Evolutionary conservation across 257 asterid genomes (phyloP), one percentile per base, ranked within the genome.

Genomic region (Cinchona pubescens): DNA sequence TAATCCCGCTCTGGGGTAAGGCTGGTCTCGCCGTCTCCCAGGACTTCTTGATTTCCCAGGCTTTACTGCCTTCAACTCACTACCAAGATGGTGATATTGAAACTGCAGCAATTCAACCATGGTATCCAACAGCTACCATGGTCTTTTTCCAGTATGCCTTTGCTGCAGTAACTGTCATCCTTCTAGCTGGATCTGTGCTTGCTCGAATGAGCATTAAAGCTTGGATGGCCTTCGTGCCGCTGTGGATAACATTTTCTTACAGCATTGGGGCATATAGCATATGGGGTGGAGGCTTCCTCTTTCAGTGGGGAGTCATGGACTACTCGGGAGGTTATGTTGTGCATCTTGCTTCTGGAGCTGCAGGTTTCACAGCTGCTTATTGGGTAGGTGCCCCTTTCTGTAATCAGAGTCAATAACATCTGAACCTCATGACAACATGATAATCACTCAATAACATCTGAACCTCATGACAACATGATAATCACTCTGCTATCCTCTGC

Each of bases 321-420:
- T 90, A 88, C 76, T 90, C 93, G 0, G 93, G 96, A 45, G 96
- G 93, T 25, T 90, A 88, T 76, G 93, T 88, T 32, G 88, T 90
- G 48, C 96, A 90, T 81, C 68, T 88, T 30, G 88, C 96, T n/a
- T 88, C 93, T 46, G 96, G 93, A 7, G 90, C 88, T 48, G 93
- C 96, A 67, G 96, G 96, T 48, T 90, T 90, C 83, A 90, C 93
- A 7, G 91, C 96, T 76, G 93, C 96, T 3, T 86, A 76, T 29
- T 90, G 96, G 96, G 91, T 86, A 79, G 0, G 98, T 13, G 25
- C 30, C 35, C 23, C 14, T 49, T 48, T 40, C 19, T 32, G 59
- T 30, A 1, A 16, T n/a, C 10, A n/a, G 21, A 18, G 56, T 0
- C 13, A 61, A 25, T 13, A n/a, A 16, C 7, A 48, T 38, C 25